Evolutionary conservation across 2,329 filamentous ascomycete species (phyloP), one percentile per base, ranked within the genome.

Genomic region (Nothophaeocryptopus gaeumannii): DNA sequence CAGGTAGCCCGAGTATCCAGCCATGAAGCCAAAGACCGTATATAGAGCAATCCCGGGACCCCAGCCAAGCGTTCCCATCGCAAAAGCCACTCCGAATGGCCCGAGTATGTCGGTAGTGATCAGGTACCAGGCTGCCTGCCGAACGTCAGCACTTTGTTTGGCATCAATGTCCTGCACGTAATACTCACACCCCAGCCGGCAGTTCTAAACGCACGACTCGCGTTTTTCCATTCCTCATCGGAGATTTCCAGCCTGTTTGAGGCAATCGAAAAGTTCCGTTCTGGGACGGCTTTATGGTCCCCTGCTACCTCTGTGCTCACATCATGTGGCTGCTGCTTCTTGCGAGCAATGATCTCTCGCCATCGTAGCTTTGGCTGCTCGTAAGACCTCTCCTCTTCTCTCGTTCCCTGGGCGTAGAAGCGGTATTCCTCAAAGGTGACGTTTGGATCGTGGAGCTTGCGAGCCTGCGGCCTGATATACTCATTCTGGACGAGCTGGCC

Each of bases 101-200:
- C 70, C 70, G 1, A 72, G 61, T 26, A 72, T 67, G 45, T 75
- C 72, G 2, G 72, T 74, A 0, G 71, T 74, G 45, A 74, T 72
- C 40, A 34, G 31, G 20, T 26, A 26, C 20, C 20, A 26, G 7
- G 20, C 20, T 26, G 20, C 20, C 20, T 26, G 20, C 20, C 20
- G 20, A 26, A 7, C 20, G 20, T 26, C 20, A 26, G 20, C 20
- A 26, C 20, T 7, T 7, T 26, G 20, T 26, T 7, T 26, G 20
- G 7, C 20, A 26, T 26, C 20, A 26, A 26, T 7, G 20, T 26
- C 20, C 20, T 26, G 20, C 20, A 26, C 7, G 20, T 26, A 26
- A 26, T 26, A 26, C 20, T 26, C 7, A 65, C 61, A 43, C 65
- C 63, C 62, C 63, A 67, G 8, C 59, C 63, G 5, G 69, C 68